Base-by-base conservation (phyloP, 257 asterid genomes). In the Solanum pennellii region DNA sequence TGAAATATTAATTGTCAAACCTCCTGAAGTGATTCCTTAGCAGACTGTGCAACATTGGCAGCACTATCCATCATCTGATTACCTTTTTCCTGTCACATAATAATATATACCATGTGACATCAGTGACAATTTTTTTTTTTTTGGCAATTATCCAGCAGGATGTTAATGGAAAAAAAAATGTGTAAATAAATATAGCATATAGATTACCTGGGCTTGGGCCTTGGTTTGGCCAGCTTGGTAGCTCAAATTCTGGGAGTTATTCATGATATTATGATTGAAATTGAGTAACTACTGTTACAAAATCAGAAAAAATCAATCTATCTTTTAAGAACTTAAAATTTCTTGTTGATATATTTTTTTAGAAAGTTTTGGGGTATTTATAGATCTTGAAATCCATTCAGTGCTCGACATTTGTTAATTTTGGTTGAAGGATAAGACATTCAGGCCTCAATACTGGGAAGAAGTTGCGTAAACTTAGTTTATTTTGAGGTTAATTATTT, bases 11-110 rank as follows among this genome's bases (percentile, higher is more conserved):
- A 16, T 11, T 23, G 4, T 7, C 42, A 27, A 83, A 90, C 91
- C 86, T 89, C 88, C 21, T 90, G 88, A 37, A 85, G 18, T 31
- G 91, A 35, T 68, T 91, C 92, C 84, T 86, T 90, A 21, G 89
- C 91, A 41, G 93, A 87, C 16, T 91, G 91, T 9, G 92, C 93
- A 12, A 88, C 87, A 35, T 69, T 82, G 68, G 89, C 77, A 16
- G 89, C 91, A 82, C 85, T 84, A 21, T 86, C 86, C 87, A 91
- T 86, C 91, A 89, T 39, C 10, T 90, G 92, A 82, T 60, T 86
- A 42, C 91, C 87, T 87, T 91, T 91, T 79, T 91, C 92, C 93
- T 91, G 56, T 44, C 6, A 31, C 65, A 77, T 9, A 77, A 25
- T 3, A 77, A 77, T 15, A 77, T 77, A 44, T 77, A 44, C 25